These are phyloP conservation scores for Xylaria polymorpha DNA, from an alignment of 2,329 filamentous ascomycete species.

Conservation along the genomic window DNA sequence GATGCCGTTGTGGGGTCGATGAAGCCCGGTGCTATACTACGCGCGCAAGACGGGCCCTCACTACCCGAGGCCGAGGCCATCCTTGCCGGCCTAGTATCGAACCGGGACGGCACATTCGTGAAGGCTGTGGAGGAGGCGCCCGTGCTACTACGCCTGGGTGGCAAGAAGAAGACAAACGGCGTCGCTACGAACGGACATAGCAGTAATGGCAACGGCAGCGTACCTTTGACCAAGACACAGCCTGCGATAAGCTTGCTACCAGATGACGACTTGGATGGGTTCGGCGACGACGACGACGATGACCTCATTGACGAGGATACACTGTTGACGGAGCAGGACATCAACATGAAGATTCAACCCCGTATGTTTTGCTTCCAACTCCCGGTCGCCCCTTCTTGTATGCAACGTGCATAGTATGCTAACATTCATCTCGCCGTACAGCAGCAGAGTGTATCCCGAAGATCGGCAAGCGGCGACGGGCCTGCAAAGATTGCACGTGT, in stretches of 20 bases:
- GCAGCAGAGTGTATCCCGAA: constrained; percentile 90
- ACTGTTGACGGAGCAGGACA: constrained; percentile 85
- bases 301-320: constrained; percentile 93
- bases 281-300: constrained; percentile 81
- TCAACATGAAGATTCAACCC: constrained; percentile 79
- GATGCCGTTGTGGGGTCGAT: constrained; percentile 75
- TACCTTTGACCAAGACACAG: constrained; percentile 58
- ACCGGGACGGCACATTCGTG: constrained; percentile 69
- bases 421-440: constrained; percentile 48
- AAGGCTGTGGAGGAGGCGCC: constrained; percentile 77
- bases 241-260: constrained; percentile 69
- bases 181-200: constrained; percentile 44
- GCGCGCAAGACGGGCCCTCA: constrained; percentile 72
- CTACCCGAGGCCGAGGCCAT: constrained; percentile 76
- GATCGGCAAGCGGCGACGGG: constrained; percentile 86
- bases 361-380: constrained; percentile 68
- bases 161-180: constrained; percentile 61
- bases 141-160: constrained; percentile 70
- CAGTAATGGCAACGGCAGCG: constrained; percentile 51
- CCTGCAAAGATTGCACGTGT: constrained; percentile 98
- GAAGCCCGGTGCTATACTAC: constrained; percentile 74
- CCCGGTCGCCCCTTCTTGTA: not conserved
- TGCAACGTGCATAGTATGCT: constrained; percentile 24
- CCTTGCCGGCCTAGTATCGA: constrained; percentile 79
- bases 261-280: constrained; percentile 74